Evolutionary conservation across 2,329 filamentous ascomycete genomes (phyloP), one percentile per base, ranked within the genome.

Genomic region (Esteya vermicola): DNA sequence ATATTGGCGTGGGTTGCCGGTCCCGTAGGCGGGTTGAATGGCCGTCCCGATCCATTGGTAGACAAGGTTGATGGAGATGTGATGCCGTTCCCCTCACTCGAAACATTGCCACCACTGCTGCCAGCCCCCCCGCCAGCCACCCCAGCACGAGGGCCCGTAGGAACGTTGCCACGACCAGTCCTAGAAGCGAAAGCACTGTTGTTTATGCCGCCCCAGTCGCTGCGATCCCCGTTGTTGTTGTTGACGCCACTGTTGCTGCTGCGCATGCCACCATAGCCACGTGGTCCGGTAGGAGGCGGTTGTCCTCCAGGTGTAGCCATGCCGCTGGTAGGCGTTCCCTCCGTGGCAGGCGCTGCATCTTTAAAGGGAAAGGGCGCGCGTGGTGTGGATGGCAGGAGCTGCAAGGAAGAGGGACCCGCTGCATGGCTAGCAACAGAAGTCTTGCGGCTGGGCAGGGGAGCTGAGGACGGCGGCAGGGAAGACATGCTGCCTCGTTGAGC

Each of bases 21-120:
- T 4, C 71, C 71, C 2, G 71, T 74, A 4, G 70, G 71, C 3
- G 70, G 70, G 47, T 75, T 74, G 52, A 75, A 75, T 0, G 68
- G 62, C 45, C 61, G 34, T 3, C 34, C 34, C n/a, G n/a, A n/a
- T n/a, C n/a, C n/a, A n/a, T n/a, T n/a, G n/a, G n/a, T n/a, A n/a
- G n/a, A n/a, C n/a, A n/a, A n/a, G n/a, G n/a, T n/a, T n/a, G n/a
- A n/a, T n/a, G n/a, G n/a, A n/a, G n/a, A n/a, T n/a, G n/a, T 22
- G 25, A n/a, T 28, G 16, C 31, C 16, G 32, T 23, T 28, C 19
- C 3, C 14, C 9, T 13, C 13, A 12, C 45, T 38, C 18, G 22
- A 6, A 13, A 21, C 6, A 4, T 13, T 30, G 19, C 37, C 36
- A 16, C 28, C 14, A 10, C 18, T 9, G 16, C 38, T 20, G 18